Conservation (phyloP, 2,329 filamentous ascomycete genomes). For the Trichoderma brevicompactum region DNA sequence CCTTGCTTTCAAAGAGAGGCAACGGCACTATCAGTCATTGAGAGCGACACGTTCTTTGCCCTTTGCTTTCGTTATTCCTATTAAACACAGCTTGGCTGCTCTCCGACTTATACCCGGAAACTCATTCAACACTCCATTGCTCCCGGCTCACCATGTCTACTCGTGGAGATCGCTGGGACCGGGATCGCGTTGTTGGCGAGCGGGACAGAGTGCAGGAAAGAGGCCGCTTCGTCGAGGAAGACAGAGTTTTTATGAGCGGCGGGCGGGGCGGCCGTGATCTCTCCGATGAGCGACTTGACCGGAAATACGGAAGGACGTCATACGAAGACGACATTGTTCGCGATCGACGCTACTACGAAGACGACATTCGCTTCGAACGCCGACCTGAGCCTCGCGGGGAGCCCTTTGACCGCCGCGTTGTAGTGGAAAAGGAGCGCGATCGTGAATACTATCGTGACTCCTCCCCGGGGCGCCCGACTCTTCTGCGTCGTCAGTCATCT, state of each 20-base stretch:
- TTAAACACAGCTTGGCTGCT: neutral
- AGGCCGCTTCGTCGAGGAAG: conserved; percentile 59
- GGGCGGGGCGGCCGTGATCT: conserved; percentile 48
- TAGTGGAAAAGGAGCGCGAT: conserved; percentile 61
- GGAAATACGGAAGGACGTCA: conserved; percentile 32
- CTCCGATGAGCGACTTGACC: conserved; percentile 57
- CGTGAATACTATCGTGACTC: conserved; percentile 50
- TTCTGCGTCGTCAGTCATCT: conserved; percentile 82
- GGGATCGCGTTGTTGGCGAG: conserved; percentile 52
- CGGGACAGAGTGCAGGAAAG: conserved; percentile 44
- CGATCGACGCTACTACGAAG: conserved; percentile 54
- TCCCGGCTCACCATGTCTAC: conserved; percentile 24
- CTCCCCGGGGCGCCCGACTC: conserved; percentile 64
- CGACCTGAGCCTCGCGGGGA: conserved; percentile 36
- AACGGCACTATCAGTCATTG: too few species aligned
- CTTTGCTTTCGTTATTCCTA: neutral
- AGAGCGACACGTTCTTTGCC: too few species aligned
- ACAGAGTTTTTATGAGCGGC: conserved; percentile 50
- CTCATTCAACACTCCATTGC: conserved; percentile 5
- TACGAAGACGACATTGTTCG: conserved; percentile 30
- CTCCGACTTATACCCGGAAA: neutral
- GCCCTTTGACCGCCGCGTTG: conserved; percentile 57
- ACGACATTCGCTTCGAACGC: conserved; percentile 49
- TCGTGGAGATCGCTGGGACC: conserved; percentile 55
- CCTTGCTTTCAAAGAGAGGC: neutral